These are phyloP conservation scores for Didymella pomorum DNA, from an alignment of 2,329 filamentous ascomycete species.

Conservation along the genomic window DNA sequence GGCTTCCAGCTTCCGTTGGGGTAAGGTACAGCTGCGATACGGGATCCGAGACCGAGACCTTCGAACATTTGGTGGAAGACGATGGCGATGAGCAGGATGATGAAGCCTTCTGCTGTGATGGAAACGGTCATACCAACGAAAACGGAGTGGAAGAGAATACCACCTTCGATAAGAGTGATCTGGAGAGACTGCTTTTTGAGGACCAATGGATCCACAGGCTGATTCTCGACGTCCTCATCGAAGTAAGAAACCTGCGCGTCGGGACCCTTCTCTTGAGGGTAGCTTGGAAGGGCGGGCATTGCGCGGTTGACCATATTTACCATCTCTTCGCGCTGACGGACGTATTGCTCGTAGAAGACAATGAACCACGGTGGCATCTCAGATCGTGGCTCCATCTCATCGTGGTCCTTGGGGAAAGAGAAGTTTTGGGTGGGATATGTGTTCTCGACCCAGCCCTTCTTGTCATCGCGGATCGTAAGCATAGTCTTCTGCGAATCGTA, in stretches of 20 bases:
- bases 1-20: slow-evolving; percentile 64
- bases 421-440: slow-evolving; percentile 42
- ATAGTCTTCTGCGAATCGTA: slow-evolving; percentile 49
- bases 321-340: slow-evolving; percentile 68
- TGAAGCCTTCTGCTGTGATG: slow-evolving; percentile 65
- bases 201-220: slow-evolving; percentile 49
- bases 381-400: slow-evolving; percentile 43
- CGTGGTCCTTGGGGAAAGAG: slow-evolving; percentile 37
- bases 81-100: slow-evolving; percentile 66
- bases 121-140: slow-evolving; percentile 70
- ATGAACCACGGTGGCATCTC: slow-evolving; percentile 69
- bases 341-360: slow-evolving; percentile 69
- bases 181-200: slow-evolving; percentile 51
- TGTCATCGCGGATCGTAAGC: slow-evolving; percentile 43
- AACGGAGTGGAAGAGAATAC: slow-evolving; percentile 70
- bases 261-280: slow-evolving; percentile 35
- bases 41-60: slow-evolving; percentile 68
- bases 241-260: slow-evolving; percentile 44
- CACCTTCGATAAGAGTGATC: slow-evolving; percentile 62
- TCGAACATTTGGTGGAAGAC: slow-evolving; percentile 72
- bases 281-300: slow-evolving; percentile 43
- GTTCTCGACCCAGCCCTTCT: slow-evolving; percentile 46
- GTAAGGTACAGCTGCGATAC: slow-evolving; percentile 67
- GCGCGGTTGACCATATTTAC: slow-evolving; percentile 61
- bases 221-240: slow-evolving; percentile 46